phyloP scores from a whole-genome alignment of 1,139 yeast genomes.

The Pneumocystis sp. region DNA sequence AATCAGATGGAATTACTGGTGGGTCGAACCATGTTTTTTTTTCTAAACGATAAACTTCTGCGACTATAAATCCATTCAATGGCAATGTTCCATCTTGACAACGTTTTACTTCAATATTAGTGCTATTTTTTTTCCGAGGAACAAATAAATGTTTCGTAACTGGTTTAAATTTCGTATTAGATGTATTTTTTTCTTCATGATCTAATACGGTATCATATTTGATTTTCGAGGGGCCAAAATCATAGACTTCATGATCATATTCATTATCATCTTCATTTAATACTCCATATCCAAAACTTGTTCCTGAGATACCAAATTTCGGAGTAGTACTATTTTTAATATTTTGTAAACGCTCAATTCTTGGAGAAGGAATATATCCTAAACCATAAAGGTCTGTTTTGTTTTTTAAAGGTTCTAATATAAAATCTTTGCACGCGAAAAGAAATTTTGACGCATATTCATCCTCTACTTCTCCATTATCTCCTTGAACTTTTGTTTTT shows the following conservation, averaged over 20 bases:
- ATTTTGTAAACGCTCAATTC: background rate
- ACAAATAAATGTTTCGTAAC: conserved; percentile 5
- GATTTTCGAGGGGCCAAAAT: conserved; percentile 11
- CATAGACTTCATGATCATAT: conserved; percentile 13
- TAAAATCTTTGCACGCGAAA: background rate
- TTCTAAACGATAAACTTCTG: background rate
- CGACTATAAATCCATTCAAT: conserved; percentile 15
- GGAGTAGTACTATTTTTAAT: background rate
- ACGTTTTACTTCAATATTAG: conserved; percentile 2
- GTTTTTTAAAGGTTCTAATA: background rate
- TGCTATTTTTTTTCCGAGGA: conserved; percentile 2
- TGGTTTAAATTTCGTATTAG: background rate
- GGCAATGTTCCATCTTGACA: conserved; percentile 17
- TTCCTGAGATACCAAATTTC: background rate
- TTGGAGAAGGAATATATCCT: background rate
- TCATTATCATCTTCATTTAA: conserved; percentile 14
- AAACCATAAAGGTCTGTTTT: background rate
- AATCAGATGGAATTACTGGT: conserved; percentile 11
- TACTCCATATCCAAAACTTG: conserved; percentile 13
- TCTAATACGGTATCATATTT: conserved; percentile 9
- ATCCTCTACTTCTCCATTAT: background rate
- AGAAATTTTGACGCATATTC: background rate
- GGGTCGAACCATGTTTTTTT: conserved; percentile 7
- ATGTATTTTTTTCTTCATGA: conserved; percentile 6
- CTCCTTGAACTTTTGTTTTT: background rate